These are phyloP conservation scores for Microdochium paspali DNA, from an alignment of 2,329 filamentous ascomycete species.

Conservation along the genomic window DNA sequence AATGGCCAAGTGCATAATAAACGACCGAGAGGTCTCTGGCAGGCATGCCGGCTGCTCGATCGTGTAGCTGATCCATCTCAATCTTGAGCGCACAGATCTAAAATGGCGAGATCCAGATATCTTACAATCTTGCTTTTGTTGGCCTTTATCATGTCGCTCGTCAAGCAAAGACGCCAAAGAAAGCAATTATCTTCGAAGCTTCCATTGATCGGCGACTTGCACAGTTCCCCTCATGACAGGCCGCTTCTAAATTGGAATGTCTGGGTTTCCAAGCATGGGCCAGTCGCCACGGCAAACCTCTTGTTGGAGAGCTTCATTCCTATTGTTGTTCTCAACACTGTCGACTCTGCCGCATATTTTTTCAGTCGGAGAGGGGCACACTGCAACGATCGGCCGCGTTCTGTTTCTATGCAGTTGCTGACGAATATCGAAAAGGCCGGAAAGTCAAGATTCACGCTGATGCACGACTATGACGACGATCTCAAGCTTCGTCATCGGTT, in stretches of 20 bases:
- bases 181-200: not conserved
- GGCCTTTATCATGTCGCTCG: not conserved
- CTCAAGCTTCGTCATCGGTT: constrained; percentile 1
- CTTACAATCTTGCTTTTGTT: not conserved
- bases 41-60: too few species aligned
- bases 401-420: not conserved
- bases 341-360: not conserved
- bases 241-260: not conserved
- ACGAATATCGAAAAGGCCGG: not conserved
- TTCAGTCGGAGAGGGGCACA: not conserved
- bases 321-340: not conserved
- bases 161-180: not conserved
- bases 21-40: too few species aligned
- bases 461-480: constrained; percentile 1
- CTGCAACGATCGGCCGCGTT: not conserved
- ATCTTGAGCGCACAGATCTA: too few species aligned
- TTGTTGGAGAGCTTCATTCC: not conserved
- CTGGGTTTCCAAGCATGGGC: not conserved
- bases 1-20: too few species aligned
- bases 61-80: too few species aligned
- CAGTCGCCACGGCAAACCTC: not conserved
- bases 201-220: not conserved
- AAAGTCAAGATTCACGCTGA: not conserved
- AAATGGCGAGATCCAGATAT: not conserved
- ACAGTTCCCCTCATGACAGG: not conserved